Conservation (phyloP, 768 basidiomycete species). For the Agaricus blazei region DNA sequence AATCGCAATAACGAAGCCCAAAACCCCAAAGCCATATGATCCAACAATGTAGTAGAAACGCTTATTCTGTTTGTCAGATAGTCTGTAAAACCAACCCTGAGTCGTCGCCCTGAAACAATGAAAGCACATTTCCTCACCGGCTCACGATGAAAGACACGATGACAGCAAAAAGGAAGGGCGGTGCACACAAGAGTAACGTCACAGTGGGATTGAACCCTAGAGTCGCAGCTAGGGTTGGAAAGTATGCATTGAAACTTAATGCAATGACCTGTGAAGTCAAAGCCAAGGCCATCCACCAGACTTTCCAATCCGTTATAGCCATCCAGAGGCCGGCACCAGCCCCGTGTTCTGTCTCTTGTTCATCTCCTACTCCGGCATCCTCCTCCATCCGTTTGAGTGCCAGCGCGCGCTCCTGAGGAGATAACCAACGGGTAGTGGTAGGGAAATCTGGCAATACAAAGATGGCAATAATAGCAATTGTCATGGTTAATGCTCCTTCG, state of each 20-base stretch:
- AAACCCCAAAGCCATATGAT: conserved; percentile 56
- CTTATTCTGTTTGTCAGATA: conserved; percentile 73
- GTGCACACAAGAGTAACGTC: conserved; percentile 73
- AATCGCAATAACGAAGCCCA: conserved; percentile 72
- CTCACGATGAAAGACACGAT: conserved; percentile 47
- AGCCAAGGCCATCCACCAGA: conserved; percentile 74
- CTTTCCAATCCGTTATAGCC: conserved; percentile 74
- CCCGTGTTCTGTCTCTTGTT: conserved; percentile 36
- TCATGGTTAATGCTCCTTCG: conserved; percentile 61
- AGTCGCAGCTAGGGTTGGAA: conserved; percentile 72
- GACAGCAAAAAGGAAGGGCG: conserved; percentile 72
- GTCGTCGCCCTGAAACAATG: not conserved
- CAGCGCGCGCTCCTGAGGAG: conserved; percentile 52
- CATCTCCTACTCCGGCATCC: conserved; percentile 52
- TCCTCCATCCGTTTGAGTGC: conserved; percentile 65
- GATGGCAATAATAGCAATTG: conserved; percentile 49
- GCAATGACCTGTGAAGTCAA: conserved; percentile 57
- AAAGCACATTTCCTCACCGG: conserved; percentile 27
- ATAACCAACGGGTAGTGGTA: conserved; percentile 60
- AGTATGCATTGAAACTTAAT: conserved; percentile 74
- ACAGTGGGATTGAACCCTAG: conserved; percentile 62
- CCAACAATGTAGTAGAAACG: conserved; percentile 65
- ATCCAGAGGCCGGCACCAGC: conserved; percentile 44
- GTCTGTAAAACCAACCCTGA: conserved; percentile 30
- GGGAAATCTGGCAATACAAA: conserved; percentile 82